Evolutionary conservation across 495 filamentous ascomycete species (phyloP).

Genomic region (Corynascus novoguineensis): DNA sequence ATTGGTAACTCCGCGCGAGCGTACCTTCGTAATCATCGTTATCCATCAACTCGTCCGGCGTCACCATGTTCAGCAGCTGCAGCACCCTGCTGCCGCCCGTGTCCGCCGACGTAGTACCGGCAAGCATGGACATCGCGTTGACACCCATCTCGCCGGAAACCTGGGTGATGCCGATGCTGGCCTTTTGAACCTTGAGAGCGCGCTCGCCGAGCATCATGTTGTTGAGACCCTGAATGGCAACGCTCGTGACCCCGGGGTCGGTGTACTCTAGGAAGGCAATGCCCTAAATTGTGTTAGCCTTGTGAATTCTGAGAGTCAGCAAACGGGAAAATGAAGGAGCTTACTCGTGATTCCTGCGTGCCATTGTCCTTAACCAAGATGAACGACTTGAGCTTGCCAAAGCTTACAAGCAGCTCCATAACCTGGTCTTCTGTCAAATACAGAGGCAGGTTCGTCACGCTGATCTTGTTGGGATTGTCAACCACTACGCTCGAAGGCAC

Average conservation of each 20-base stretch:
- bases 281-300: conserved; percentile 53
- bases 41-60: conserved; percentile 89
- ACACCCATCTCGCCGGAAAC: conserved; percentile 90
- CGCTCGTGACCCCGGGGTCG: conserved; percentile 68
- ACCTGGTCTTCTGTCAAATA: conserved; percentile 89
- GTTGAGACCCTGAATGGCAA: conserved; percentile 87
- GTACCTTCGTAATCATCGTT: conserved; percentile 88
- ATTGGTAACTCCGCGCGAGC: conserved; percentile 10
- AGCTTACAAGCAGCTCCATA: conserved; percentile 78
- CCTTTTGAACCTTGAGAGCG: conserved; percentile 75
- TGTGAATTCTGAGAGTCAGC: too few species aligned
- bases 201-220: conserved; percentile 87
- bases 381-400: conserved; percentile 91
- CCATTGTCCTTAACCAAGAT: conserved; percentile 80
- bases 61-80: conserved; percentile 97
- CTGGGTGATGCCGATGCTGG: conserved; percentile 88
- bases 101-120: conserved; percentile 77
- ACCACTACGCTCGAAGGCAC: conserved; percentile 73
- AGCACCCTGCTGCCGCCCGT: conserved; percentile 74
- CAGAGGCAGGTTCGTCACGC: conserved; percentile 78
- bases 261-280: conserved; percentile 95
- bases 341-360: conserved; percentile 83
- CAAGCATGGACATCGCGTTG: conserved; percentile 98
- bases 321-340: conserved; percentile 21
- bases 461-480: conserved; percentile 92